Evolutionary conservation across 129 eudicot genomes (phyloP), one percentile per base, ranked within the genome.

Genomic region (Rutidosis leptorrhynchoides): DNA sequence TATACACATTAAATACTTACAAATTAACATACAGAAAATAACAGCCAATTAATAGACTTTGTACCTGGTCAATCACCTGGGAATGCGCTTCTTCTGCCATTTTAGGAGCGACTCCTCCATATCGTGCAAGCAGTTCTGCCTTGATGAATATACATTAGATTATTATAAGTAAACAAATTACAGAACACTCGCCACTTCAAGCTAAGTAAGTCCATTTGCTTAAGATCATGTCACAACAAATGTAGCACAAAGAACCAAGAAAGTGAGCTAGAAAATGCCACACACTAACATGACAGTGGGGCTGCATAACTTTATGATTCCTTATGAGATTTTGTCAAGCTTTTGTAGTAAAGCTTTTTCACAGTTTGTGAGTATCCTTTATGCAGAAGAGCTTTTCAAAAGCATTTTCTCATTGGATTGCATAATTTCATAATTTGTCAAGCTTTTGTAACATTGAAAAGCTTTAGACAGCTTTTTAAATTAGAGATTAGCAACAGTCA

Each of bases 41-140:
- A 9, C 25, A 23, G 63, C 25, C 23, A 51, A 37, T 72, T 56
- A 64, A 45, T 42, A 66, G 30, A 68, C n/a, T 23, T 19, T n/a
- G 25, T 80, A 93, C 99, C 95, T 89, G 92, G 81, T 86, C 93
- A 75, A 93, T 93, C 79, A 86, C 96, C 78, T 56, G 74, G 21
- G 88, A 71, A 55, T 93, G 99, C 61, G 99, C 99, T 86, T 93
- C 96, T 82, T 84, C 92, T 52, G 99, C 96, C 99, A 93, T 93
- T 75, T 93, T 93, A 48, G 99, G 99, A 79, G 88, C 92, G 77
- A 93, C 96, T 73, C 99, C 99, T 75, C 99, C 96, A 84, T 86
- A 93, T 61, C 54, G 73, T 20, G 76, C 96, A 72, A 93, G 96
- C 82, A 93, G 79, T 72, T 89, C 99, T 74, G 95, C 99, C 99